A percentile compares a stretch with the other conserved stretches of the same genome.
Conservation (phyloP, 148 eudicot genomes). For the Fagopyrum esculentum region DNA sequence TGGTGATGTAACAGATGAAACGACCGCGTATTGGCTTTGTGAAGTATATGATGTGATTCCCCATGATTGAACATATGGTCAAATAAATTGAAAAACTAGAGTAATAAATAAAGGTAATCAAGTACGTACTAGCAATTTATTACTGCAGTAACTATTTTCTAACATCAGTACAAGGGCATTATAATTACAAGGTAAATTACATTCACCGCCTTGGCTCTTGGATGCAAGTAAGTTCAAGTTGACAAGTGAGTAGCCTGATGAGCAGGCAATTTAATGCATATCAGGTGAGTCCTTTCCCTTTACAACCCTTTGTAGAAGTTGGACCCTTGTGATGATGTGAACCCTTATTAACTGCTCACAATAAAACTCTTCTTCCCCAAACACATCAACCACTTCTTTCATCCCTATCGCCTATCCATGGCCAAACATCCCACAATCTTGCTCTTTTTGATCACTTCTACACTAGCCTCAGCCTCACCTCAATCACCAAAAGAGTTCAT, state of each 20-base stretch:
- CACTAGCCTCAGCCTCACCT: not conserved
- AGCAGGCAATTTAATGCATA: not conserved
- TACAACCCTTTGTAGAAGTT: not conserved
- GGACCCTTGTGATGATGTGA: not conserved
- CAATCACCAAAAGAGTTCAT: slow-evolving; percentile 5
- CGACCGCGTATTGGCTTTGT: not conserved
- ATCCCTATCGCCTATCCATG: not conserved
- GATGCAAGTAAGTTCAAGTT: not conserved
- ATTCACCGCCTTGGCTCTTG: no score
- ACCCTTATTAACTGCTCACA: not conserved
- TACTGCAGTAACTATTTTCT: no score
- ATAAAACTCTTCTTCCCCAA: not conserved
- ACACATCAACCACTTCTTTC: not conserved
- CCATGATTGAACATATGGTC: not conserved
- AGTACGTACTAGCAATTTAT: no score
- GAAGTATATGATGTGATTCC: not conserved
- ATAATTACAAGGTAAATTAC: no score
- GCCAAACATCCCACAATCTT: not conserved
- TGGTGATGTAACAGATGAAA: not conserved
- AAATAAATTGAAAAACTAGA: not conserved
- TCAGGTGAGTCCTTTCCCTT: slow-evolving; percentile 4
- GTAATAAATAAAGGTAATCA: no score
- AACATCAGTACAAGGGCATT: no score
- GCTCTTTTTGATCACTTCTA: not conserved
- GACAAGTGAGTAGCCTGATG: not conserved